Base-by-base conservation (phyloP, 2,329 filamentous ascomycete genomes). In the Trichophyton verrucosum region DNA sequence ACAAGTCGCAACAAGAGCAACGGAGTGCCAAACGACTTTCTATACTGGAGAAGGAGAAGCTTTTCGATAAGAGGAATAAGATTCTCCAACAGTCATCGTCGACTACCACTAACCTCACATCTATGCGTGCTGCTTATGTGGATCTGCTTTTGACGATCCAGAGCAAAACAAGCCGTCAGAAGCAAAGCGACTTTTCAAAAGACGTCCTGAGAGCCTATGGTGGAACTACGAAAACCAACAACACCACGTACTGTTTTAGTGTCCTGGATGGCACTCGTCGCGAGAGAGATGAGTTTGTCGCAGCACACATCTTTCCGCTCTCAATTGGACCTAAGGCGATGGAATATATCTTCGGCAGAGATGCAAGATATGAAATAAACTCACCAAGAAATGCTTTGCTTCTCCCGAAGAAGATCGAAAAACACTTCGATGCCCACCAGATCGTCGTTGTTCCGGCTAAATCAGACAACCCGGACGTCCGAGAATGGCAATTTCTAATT, bases 61-160 rank as follows among this genome's bases (percentile, higher is more conserved):
- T 44, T 17, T 44, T 44, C n/a, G 15, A 8, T n/a, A 20, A 20
- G 40, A 44, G 40, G n/a, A 17, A 44, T 1, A 22, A 42, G 42
- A 27, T 58, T 64, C 53, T 57, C 62, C 61, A 65, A 58, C 63
- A 38, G 33, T 38, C 33, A 38, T 38, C 64, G 64, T 64, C 61
- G 59, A 62, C 62, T 61, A 65, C 64, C 61, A 62, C 56, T 57
- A 58, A 65, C 66, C 66, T 61, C 66, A 64, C 61, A 60, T 66
- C 64, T 61, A 65, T 61, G 65, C 63, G 63, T 64, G 65, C 61
- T 55, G 60, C 38, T 22, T 49, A 56, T 24, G 51, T 56, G 13
- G 15, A 38, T 5, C 17, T 56, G 22, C 27, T 38, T 56, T 5
- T 56, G 22, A 15, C 27, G n/a, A 27, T 55, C 22, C 13, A 27